Conservation (phyloP, 2,329 filamentous ascomycete species). For the Neofusicoccum sp. region DNA sequence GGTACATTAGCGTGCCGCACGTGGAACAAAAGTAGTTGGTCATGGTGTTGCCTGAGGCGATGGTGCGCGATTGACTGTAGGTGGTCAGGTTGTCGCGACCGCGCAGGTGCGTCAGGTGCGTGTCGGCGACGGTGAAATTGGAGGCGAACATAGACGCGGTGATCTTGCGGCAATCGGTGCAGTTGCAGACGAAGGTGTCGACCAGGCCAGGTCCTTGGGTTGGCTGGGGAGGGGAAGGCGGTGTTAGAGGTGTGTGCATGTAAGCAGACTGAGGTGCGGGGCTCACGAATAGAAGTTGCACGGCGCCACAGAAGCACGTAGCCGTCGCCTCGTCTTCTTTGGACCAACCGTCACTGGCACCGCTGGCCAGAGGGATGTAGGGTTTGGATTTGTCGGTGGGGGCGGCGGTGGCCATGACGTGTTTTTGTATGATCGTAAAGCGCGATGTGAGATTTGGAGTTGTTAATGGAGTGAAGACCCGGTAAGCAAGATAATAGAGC, state of each 20-base stretch:
- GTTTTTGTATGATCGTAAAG: too few species aligned
- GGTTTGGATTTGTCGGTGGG: conserved; percentile 21
- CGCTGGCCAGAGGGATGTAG: conserved; percentile 25
- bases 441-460: too few species aligned
- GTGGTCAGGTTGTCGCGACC: conserved; percentile 51
- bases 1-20: conserved; percentile 63
- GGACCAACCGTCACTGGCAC: conserved; percentile 26
- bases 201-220: conserved; percentile 47
- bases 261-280: too few species aligned
- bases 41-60: conserved; percentile 52
- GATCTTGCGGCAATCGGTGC: conserved; percentile 61
- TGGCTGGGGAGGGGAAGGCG: conserved; percentile 35
- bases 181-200: conserved; percentile 59
- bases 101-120: conserved; percentile 49
- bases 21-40: conserved; percentile 60
- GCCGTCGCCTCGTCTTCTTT: conserved; percentile 28
- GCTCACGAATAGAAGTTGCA: conserved; percentile 28
- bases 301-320: conserved; percentile 31
- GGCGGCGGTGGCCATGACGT: not conserved
- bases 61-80: conserved; percentile 41
- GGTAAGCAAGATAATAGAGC: too few species aligned
- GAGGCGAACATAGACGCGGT: conserved; percentile 61
- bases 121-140: conserved; percentile 53
- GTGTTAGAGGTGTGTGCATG: not conserved
- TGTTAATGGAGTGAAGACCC: too few species aligned